These are phyloP conservation scores for Geotrichum australiense DNA, from an alignment of 1,139 yeast genomes.

Conservation along the genomic window DNA sequence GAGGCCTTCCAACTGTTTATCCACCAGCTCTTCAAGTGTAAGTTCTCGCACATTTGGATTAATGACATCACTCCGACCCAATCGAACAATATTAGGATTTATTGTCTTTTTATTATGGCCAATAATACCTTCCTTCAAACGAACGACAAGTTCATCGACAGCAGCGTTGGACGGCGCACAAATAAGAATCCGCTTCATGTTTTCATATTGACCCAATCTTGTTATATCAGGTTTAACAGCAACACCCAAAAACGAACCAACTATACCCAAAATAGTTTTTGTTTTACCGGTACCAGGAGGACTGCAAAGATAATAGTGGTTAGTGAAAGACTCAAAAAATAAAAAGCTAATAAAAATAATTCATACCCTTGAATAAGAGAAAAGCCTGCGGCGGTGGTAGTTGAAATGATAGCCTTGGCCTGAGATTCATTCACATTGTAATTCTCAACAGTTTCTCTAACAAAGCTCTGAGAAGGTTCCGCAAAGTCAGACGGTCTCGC, in stretches of 20 bases:
- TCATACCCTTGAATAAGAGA: conserved; percentile 76
- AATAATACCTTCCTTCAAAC: conserved; percentile 68
- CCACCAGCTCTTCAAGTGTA: conserved; percentile 83
- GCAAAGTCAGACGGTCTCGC: conserved; percentile 49
- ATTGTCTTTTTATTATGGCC: conserved; percentile 48
- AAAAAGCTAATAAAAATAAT: conserved; percentile 1
- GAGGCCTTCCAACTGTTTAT: conserved; percentile 48
- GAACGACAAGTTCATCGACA: conserved; percentile 88
- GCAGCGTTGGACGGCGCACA: conserved; percentile 99
- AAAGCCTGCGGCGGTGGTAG: conserved; percentile 65
- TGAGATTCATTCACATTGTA: conserved; percentile 78
- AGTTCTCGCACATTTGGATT: conserved; percentile 75
- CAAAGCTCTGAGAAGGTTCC: conserved; percentile 33
- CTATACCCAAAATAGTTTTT: conserved; percentile 86
- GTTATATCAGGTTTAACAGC: no score
- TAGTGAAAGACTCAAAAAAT: conserved; percentile 6
- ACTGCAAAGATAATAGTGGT: conserved; percentile 19
- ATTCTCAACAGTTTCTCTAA: conserved; percentile 36
- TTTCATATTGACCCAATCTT: no score
- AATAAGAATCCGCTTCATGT: conserved; percentile 55
- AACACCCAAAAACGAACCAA: conserved; percentile 73
- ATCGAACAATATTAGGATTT: conserved; percentile 70
- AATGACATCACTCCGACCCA: conserved; percentile 87
- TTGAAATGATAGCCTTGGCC: conserved; percentile 77
- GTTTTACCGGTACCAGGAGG: conserved; percentile 99